Percentiles rank a stretch among this genome's conserved stretches.
Evolutionary conservation across 768 basidiomycete species (phyloP).

Genomic region (Lanmaoa rubissima): DNA sequence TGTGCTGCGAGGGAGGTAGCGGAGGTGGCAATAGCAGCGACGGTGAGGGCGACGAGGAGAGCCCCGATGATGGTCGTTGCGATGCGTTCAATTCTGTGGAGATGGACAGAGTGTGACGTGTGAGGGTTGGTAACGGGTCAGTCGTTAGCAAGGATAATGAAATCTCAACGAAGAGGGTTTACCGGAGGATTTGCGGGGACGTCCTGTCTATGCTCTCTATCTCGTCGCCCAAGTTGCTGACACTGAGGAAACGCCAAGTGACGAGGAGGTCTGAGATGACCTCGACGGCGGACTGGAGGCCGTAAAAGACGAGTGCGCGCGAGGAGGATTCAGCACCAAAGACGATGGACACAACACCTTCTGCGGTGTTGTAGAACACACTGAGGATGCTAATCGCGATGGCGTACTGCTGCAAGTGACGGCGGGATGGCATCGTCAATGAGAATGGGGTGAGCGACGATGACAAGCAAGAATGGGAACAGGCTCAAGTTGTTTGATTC

Average conservation of each 20-base stretch:
- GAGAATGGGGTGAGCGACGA: not conserved
- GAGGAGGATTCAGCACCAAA: constrained; percentile 47
- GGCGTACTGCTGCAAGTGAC: constrained; percentile 34
- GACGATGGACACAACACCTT: constrained; percentile 43
- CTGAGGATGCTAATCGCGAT: constrained; percentile 42
- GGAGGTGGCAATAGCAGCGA: constrained; percentile 39
- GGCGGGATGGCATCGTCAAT: constrained; percentile 18
- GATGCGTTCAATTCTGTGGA: constrained; percentile 36
- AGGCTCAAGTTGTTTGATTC: not conserved
- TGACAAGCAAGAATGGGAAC: not conserved
- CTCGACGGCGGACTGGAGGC: constrained; percentile 47
- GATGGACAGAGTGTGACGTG: not conserved
- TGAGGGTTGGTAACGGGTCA: not conserved
- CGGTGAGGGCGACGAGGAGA: constrained; percentile 36
- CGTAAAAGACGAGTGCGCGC: constrained; percentile 46
- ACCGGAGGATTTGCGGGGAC: constrained; percentile 15
- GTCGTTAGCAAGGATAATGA: not conserved
- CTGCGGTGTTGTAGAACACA: constrained; percentile 38
- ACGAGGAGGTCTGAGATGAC: constrained; percentile 45
- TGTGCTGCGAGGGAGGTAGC: constrained; percentile 35
- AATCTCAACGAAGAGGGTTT: not conserved
- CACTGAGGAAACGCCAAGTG: constrained; percentile 42
- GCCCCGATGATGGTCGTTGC: constrained; percentile 37
- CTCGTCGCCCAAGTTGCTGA: constrained; percentile 36
- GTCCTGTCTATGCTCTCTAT: not conserved